Percentiles rank a stretch among this genome's conserved stretches.
phyloP scores from a whole-genome alignment of 352 stramenopile genomes.

The Phytophthora sansomeana region DNA sequence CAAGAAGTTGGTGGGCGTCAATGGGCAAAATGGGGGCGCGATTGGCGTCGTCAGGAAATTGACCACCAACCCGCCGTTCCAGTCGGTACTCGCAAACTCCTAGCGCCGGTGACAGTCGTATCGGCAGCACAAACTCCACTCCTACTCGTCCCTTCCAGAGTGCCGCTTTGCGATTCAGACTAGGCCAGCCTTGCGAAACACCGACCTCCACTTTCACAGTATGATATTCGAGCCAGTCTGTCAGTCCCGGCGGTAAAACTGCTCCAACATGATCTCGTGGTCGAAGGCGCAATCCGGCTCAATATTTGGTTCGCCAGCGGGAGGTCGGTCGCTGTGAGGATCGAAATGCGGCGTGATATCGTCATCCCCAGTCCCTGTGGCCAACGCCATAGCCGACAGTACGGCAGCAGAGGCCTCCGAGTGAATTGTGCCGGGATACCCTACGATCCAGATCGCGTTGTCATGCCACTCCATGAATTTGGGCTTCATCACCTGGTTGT shows the following conservation, averaged over 20 bases:
- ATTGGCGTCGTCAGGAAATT: background rate
- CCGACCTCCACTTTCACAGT: constrained; percentile 8
- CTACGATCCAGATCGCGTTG: too few species aligned
- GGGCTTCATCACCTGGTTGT: too few species aligned
- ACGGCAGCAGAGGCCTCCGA: too few species aligned
- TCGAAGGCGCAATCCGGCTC: background rate
- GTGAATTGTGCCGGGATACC: too few species aligned
- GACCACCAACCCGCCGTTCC: background rate
- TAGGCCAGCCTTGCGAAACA: background rate
- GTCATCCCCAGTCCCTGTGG: too few species aligned
- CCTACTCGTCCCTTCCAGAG: background rate
- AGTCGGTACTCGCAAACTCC: constrained; percentile 5
- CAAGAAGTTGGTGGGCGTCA: too few species aligned
- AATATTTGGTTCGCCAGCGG: too few species aligned
- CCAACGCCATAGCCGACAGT: too few species aligned
- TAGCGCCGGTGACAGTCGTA: background rate
- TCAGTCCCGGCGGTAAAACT: background rate
- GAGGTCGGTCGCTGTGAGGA: too few species aligned
- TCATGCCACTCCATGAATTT: too few species aligned
- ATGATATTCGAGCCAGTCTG: background rate
- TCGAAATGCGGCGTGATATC: too few species aligned
- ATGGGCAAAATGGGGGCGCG: background rate
- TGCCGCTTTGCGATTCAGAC: background rate
- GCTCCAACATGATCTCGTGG: background rate
- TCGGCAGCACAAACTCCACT: background rate